Conservation (phyloP, 257 asterid genomes). For the Nicotiana undulata region DNA sequence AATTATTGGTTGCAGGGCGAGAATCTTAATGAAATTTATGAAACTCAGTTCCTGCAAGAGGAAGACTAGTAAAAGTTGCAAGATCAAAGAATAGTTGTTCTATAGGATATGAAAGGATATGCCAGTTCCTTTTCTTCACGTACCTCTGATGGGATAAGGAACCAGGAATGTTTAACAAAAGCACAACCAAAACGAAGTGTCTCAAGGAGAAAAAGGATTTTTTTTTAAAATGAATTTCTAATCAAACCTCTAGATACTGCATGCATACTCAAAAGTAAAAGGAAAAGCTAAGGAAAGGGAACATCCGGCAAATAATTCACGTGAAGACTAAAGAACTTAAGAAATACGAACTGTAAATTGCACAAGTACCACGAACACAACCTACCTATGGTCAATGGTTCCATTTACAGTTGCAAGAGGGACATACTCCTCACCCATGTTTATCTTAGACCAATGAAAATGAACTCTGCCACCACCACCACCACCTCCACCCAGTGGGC, state of each 20-base stretch:
- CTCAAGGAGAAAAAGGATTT: not conserved
- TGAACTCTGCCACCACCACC: conserved; percentile 98
- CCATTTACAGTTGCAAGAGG: conserved; percentile 82
- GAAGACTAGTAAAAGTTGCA: not conserved
- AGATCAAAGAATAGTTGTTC: not conserved
- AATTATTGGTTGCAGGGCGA: not conserved
- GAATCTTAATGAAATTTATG: not conserved
- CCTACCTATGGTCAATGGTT: conserved; percentile 56
- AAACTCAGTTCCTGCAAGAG: not conserved
- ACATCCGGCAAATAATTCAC: not conserved
- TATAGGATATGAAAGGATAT: too few species aligned
- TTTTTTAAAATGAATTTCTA: not conserved
- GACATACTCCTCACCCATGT: conserved; percentile 61
- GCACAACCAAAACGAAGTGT: not conserved
- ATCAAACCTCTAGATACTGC: not conserved
- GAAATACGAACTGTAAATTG: not conserved
- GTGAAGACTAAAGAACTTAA: not conserved
- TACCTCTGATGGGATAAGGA: not conserved
- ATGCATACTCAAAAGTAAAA: not conserved
- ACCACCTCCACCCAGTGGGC: conserved; percentile 87
- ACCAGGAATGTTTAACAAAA: not conserved
- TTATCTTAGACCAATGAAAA: conserved; percentile 85
- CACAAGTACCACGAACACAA: not conserved
- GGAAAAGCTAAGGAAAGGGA: not conserved
- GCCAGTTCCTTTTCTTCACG: not conserved